phyloP scores from a whole-genome alignment of 306 rosid species.

The Malus fusca region DNA sequence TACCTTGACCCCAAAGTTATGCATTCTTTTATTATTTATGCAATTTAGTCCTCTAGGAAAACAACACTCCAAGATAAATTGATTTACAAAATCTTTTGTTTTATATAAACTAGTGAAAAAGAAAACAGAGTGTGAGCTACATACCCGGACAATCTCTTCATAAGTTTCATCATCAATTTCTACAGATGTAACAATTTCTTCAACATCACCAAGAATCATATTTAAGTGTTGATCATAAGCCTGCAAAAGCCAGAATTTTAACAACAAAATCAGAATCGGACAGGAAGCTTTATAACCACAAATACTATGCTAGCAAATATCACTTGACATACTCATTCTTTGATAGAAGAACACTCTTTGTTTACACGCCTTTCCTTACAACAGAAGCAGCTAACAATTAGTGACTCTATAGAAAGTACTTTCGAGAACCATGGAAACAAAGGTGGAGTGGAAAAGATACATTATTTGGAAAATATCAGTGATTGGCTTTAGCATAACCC shows the following conservation, averaged over 20 bases:
- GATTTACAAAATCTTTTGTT: too few relatives aligned
- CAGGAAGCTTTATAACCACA: neutral
- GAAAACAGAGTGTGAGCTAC: conserved; percentile 6
- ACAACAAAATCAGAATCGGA: neutral
- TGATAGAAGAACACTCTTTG: neutral
- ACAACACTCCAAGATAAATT: neutral
- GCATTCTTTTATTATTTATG: neutral
- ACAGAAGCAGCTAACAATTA: neutral
- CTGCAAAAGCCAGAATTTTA: conserved; percentile 42
- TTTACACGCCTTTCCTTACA: neutral
- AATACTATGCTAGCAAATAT: neutral
- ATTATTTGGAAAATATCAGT: neutral
- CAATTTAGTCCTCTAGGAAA: neutral
- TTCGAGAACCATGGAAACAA: neutral
- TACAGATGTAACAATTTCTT: conserved; percentile 82
- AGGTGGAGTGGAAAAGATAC: neutral
- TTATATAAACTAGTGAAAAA: neutral
- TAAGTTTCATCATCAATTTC: conserved; percentile 98
- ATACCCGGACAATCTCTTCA: conserved; percentile 98
- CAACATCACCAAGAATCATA: conserved; percentile 99
- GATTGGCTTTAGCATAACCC: neutral
- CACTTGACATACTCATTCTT: neutral
- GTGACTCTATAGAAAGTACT: neutral
- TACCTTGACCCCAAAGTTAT: neutral
- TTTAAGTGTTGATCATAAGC: conserved; percentile 99